Evolutionary conservation across 2,329 filamentous ascomycete genomes (phyloP), one percentile per base, ranked within the genome.

Genomic region (Fusarium chlamydosporum): DNA sequence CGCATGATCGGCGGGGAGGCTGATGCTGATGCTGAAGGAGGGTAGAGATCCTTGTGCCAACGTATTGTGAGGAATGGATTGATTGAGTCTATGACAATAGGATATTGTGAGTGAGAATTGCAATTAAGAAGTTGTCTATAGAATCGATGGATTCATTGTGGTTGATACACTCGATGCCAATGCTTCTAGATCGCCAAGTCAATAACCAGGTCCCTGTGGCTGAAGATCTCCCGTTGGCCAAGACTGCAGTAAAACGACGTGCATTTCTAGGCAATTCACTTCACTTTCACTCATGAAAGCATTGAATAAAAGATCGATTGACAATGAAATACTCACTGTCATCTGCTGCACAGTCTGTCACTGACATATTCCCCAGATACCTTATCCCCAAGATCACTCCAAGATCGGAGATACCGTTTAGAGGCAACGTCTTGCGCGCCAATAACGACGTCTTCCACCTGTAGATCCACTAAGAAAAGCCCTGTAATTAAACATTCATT

Each of bases 151-250:
- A 11, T 16, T 13, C 15, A 4, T 20, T 45, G n/a, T 33, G 11
- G 18, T 15, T 4, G 20, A 18, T 35, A 18, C 4, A 27, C 5
- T 41, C 34, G 40, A 40, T 47, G 33, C 27, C 42, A 41, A 64
- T 58, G 52, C 37, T 11, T 42, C 38, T 46, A 18, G 23, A 68
- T 66, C 55, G 65, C 65, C 65, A 66, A 68, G 65, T 60, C 13
- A 18, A 43, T 43, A 37, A n/a, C 37, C 15, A 43, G 40, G 56
- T 56, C 26, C 45, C 35, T 20, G 31, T 45, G 40, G 16, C 23
- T 41, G 63, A 43, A 64, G 65, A 68, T 65, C 65, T 65, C 59
- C 65, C 65, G 65, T 9, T 20, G 16, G 65, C 65, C 65, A 68
- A 68, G 65, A 68, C 42, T 52, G 31, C 35, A 18, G 12, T 12